A percentile compares a stretch with the other conserved stretches of the same genome.
Evolutionary conservation across 2,329 filamentous ascomycete species (phyloP).

Genomic region (Phaeosphaeria sp.): DNA sequence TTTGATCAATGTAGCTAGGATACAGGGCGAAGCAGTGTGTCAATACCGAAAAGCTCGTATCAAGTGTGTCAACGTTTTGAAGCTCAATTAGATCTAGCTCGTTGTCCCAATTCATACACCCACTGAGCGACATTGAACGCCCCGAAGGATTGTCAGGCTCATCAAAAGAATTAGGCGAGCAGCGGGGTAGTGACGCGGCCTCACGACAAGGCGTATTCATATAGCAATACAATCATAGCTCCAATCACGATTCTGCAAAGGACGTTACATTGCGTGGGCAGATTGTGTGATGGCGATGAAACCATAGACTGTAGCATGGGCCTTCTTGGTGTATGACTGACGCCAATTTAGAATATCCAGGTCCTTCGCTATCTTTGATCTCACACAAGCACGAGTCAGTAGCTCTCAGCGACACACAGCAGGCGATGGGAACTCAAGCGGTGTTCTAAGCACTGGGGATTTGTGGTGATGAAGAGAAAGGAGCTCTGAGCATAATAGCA

Average conservation of each 20-base stretch:
- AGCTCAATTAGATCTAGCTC: no score
- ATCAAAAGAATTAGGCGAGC: background rate
- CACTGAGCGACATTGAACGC: no score
- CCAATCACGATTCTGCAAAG: background rate
- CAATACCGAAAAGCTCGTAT: no score
- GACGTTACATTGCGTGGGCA: background rate
- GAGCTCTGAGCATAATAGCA: background rate
- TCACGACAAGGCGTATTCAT: background rate
- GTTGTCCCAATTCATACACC: no score
- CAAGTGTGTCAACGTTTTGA: no score
- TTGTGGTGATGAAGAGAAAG: background rate
- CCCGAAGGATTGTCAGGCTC: background rate
- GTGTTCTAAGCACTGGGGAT: background rate
- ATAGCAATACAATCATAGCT: background rate
- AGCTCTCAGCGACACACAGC: background rate
- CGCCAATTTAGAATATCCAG: background rate
- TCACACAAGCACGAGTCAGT: background rate
- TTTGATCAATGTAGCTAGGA: background rate
- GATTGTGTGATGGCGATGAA: background rate
- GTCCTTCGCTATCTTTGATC: background rate
- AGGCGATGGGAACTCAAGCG: background rate
- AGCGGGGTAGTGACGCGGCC: background rate
- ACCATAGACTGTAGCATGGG: background rate
- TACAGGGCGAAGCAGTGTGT: background rate
- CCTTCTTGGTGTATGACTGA: background rate